Evolutionary conservation across 768 basidiomycete species (phyloP), one percentile per base, ranked within the genome.

Genomic region (Russula foetens): DNA sequence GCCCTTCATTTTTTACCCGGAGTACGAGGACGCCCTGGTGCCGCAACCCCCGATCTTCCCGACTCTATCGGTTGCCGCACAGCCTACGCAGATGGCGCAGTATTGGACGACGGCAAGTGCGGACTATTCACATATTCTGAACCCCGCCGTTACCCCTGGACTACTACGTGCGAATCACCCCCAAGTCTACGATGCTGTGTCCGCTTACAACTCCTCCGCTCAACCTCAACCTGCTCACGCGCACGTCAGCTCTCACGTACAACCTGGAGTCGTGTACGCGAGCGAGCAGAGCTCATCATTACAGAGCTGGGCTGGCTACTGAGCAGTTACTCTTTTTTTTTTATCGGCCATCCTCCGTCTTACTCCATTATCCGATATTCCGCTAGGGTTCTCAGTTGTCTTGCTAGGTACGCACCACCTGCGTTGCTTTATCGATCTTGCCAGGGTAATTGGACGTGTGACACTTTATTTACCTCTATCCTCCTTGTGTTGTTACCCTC

Each of bases 1-100:
- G 14, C 65, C 65, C 4, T 66, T 66, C 56, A 66, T 66, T 33
- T 66, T 66, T 52, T 66, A 66, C 44, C 63, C 63, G 24, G 65
- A 64, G 26, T 63, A 64, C 47, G 65, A 64, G 31, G 55, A 58
- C 7, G 39, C 63, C n/a, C 33, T 53, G n/a, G 12, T 52, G 26
- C 50, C 63, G 5, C 46, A 26, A 1, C 49, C 52, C 23, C 51
- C 62, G 19, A 39, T 47, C 44, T 56, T 56, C 60, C 17, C 60
- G 17, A 29, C 59, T n/a, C 53, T 35, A 11, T 50, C 62, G 52
- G 52, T 48, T 26, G 24, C 60, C 17, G 5, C 52, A 7, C 52
- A 43, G 12, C 31, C 44, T 7, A n/a, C 35, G 4, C 41, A 53
- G 38, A 46, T 53, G 61, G 38, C 56, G 58, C 62, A 51, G n/a